Base-by-base conservation (phyloP, 371 early-diverging fungal species). In the Scutellospora calospora region DNA sequence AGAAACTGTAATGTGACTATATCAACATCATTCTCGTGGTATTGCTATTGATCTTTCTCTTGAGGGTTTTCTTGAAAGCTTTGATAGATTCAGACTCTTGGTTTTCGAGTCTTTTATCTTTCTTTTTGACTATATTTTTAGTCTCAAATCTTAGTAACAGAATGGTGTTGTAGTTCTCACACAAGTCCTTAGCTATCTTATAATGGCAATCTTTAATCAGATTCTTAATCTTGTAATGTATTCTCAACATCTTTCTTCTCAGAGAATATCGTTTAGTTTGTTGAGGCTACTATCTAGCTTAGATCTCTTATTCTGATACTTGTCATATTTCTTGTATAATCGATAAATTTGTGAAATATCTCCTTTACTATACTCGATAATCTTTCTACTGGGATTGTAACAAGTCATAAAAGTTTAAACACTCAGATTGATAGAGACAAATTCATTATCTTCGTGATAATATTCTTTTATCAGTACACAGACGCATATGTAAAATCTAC, bases 221-320 rank as follows among this genome's bases (percentile, higher is more conserved):
- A 59, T n/a, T 38, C 3, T 20, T n/a, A 29, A 75, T 75, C 35
- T 41, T 75, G 22, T 75, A 59, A 16, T 75, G 60, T 35, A 76
- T 59, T 29, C 45, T 18, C 29, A 60, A 25, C 38, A 60, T 76
- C 4, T 20, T 31, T 35, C 16, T 16, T 16, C 8, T 54, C 20
- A 54, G 5, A 0, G 55, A 12, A n/a, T 54, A 54, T 54, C 55
- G 14, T 65, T 63, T 22, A 2, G 2, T 9, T 57, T 57, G n/a
- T 57, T 22, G 5, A n/a, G n/a, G n/a, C n/a, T n/a, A n/a, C n/a
- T n/a, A n/a, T 57, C 1, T 18, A 5, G 1, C 5, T 6, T 16
- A 18, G 20, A 20, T 57, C 1, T 57, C 20, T 57, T 57, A 57
- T 29, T 65, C 27, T 65, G 66, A 5, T 25, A 38, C 27, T 65